Percentiles rank a stretch among this genome's conserved stretches.
These are phyloP conservation scores for Corynespora cassiicola DNA, from an alignment of 2,329 filamentous ascomycete genomes.

Conservation along the genomic window DNA sequence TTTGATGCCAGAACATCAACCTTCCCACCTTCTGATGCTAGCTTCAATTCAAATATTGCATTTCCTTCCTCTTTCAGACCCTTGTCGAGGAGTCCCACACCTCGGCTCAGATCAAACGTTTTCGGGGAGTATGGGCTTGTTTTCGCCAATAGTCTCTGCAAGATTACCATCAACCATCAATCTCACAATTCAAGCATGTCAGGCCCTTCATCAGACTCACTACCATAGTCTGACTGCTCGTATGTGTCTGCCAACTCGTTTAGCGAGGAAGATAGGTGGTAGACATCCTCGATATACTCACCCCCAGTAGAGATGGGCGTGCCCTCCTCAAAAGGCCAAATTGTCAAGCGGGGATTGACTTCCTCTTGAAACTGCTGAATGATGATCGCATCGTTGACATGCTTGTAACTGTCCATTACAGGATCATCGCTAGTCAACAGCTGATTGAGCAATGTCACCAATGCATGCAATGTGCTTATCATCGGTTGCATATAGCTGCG, in stretches of 20 bases:
- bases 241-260: constrained; percentile 25
- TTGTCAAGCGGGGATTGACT: constrained; percentile 27
- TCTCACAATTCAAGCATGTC: constrained; percentile 28
- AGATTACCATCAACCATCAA: no score
- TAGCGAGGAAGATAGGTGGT: not conserved
- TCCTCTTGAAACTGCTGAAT: constrained; percentile 28
- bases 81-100: no score
- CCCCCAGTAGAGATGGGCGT: constrained; percentile 34
- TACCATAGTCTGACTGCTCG: constrained; percentile 45
- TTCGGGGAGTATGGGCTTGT: no score
- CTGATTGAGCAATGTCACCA: constrained; percentile 25
- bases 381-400: constrained; percentile 27
- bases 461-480: constrained; percentile 23
- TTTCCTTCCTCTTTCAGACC: no score
- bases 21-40: no score
- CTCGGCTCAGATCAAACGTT: no score
- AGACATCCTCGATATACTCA: no score
- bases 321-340: constrained; percentile 35
- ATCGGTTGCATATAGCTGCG: constrained; percentile 33
- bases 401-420: constrained; percentile 22
- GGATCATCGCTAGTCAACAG: constrained; percentile 28
- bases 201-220: constrained; percentile 41
- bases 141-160: no score
- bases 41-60: no score
- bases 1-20: no score